Evolutionary conservation across 306 rosid species (phyloP), one percentile per base, ranked within the genome.

Genomic region (Betula pendula): DNA sequence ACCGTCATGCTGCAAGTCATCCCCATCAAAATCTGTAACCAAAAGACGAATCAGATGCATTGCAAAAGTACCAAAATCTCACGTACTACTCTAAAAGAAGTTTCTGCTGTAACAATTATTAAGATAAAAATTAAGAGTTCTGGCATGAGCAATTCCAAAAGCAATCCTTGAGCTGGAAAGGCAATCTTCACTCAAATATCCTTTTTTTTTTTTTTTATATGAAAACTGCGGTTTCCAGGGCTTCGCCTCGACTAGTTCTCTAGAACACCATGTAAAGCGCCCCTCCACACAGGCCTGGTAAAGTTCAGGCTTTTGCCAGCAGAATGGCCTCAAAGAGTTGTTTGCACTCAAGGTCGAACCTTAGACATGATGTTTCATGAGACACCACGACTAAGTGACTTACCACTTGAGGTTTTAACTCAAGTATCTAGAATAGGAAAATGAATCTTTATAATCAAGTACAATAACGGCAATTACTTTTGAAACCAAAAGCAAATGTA

Each of bases 11-110:
- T 53, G 66, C 68, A 76, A 74, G 81, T 86, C 80, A 84, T 78
- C 84, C 44, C 68, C 81, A 51, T 72, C 91, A 76, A 17, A 52
- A 71, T 76, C 96, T 89, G 75, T 80, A 85, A 79, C 53, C 80
- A 82, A 24, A 69, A 10, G 22, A 44, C 7, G 35, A 63, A 29
- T 73, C 62, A 72, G 75, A 71, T 67, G 66, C 35, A 62, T 69
- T 48, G 52, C 79, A 49, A 33, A 84, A 62, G 50, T 63, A 42
- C 47, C 35, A 6, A 52, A 44, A 58, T 67, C 27, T 33, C 76
- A 62, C 15, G 27, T 19, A 14, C 77, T 58, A 29, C 65, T 67
- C 51, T 38, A 50, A 67, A 31, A 77, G 0, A 59, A 60, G 22
- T 35, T 43, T 35, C 38, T 27, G 14, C 65, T 14, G 29, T 11